Evolutionary conservation across 768 basidiomycete genomes (phyloP), one percentile per base, ranked within the genome.

Genomic region (Royoungia palumana): DNA sequence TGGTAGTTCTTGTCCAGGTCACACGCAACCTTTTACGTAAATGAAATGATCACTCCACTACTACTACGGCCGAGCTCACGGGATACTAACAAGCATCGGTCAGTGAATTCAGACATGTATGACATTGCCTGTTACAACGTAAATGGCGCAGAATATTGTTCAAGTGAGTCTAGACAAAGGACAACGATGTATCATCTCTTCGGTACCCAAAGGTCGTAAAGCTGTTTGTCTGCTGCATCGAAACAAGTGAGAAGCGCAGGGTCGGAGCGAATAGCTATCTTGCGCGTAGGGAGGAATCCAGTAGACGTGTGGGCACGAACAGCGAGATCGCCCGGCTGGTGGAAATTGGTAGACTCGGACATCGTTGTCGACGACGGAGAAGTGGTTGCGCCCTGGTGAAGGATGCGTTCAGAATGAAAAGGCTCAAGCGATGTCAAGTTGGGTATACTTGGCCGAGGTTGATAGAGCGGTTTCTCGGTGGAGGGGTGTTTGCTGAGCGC

Each of bases 131-230:
- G 14, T 11, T 32, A 32, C 30, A 32, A 32, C 13, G 13, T n/a
- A n/a, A n/a, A n/a, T n/a, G n/a, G n/a, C 13, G 14, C 30, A 32
- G 30, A 14, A 4, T 32, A 32, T 13, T 32, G 30, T 32, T 28
- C 27, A 10, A 28, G 30, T 32, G 27, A 28, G 13, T 32, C 30
- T 32, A 32, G 12, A 41, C 12, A 35, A 9, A 24, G n/a, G 13
- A 38, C 8, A 21, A 36, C 34, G 25, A 36, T n/a, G 11, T 19
- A 17, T 64, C 55, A 65, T 35, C 42, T 32, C 27, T 44, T 65
- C 5, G 85, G 83, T 24, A 74, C 84, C 89, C 89, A 91, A 10
- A 90, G 72, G 38, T 82, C 79, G 57, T 90, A 89, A 19, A 92
- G 72, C 56, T 89, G 84, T 68, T 75, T 82, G 68, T 92, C 89